Conservation (phyloP, 805 yeast species). For the Suhomyces emberorum region DNA sequence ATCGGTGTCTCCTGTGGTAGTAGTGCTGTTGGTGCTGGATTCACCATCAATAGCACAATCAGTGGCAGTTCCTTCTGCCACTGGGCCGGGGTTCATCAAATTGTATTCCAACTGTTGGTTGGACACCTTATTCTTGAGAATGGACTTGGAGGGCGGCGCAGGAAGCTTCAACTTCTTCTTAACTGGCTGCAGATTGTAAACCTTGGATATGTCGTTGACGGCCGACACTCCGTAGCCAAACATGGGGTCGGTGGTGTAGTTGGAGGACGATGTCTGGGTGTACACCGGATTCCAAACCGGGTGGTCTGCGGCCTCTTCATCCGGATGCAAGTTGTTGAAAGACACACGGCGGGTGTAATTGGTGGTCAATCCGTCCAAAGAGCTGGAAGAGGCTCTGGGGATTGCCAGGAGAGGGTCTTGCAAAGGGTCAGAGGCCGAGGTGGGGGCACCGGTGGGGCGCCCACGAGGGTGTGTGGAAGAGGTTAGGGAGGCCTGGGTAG, state of each 20-base stretch:
- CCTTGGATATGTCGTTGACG: constrained; percentile 18
- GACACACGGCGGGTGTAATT: constrained; percentile 39
- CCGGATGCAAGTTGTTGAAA: constrained; percentile 40
- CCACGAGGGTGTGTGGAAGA: too few relatives aligned
- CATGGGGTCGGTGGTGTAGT: constrained; percentile 13
- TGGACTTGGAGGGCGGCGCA: constrained; percentile 37
- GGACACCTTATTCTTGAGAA: constrained; percentile 36
- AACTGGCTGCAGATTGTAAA: constrained; percentile 9
- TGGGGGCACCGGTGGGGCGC: too few relatives aligned
- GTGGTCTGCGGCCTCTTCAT: constrained; percentile 3
- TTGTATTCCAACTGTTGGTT: constrained; percentile 23
- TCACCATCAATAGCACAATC: constrained; percentile 16
- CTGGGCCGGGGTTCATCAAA: constrained; percentile 6
- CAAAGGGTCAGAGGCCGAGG: too few relatives aligned
- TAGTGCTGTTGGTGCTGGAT: constrained; percentile 6
- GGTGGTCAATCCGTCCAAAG: background rate
- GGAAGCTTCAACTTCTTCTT: constrained; percentile 18
- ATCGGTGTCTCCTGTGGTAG: background rate
- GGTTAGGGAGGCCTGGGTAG: too few relatives aligned
- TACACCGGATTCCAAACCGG: constrained; percentile 3
- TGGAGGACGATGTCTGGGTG: constrained; percentile 1
- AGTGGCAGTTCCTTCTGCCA: constrained; percentile 8
- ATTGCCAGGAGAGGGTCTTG: too few relatives aligned
- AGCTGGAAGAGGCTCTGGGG: background rate
- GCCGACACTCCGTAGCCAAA: constrained; percentile 20